Evolutionary conservation across 495 filamentous ascomycete genomes (phyloP).

Genomic region (Cercophora sp.): DNA sequence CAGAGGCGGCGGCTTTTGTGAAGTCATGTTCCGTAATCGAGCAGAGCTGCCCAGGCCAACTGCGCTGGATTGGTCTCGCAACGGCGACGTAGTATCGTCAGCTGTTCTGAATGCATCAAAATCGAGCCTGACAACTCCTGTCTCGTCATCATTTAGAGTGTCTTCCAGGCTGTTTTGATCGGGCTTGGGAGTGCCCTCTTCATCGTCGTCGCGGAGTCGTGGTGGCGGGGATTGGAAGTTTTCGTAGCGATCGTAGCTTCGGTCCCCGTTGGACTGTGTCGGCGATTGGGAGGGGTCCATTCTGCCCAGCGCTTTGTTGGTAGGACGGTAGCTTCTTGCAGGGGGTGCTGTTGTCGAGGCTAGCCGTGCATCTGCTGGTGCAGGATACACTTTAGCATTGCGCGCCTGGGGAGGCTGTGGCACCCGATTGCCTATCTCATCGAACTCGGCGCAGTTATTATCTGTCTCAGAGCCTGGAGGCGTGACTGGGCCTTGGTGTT

Average conservation of each 20-base stretch:
- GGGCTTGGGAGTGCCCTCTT: not conserved
- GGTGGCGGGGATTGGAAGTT: conserved; percentile 21
- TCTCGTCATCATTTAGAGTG: conserved; percentile 33
- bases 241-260: conserved; percentile 35
- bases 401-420: not conserved
- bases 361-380: conserved; percentile 6
- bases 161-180: conserved; percentile 14
- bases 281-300: conserved; percentile 35
- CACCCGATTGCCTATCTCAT: too few relatives aligned
- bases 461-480: not conserved
- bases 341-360: conserved; percentile 4
- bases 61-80: conserved; percentile 21
- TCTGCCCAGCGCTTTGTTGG: conserved; percentile 8
- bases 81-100: conserved; percentile 10
- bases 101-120: conserved; percentile 7
- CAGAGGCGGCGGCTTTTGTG: conserved; percentile 14
- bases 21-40: conserved; percentile 5
- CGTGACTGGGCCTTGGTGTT: not conserved
- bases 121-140: conserved; percentile 33
- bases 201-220: not conserved
- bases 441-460: too few relatives aligned
- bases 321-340: not conserved
- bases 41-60: conserved; percentile 19
- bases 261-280: conserved; percentile 42
- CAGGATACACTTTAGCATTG: not conserved